A percentile compares a stretch with the other conserved stretches of the same genome.
Conservation (phyloP, 148 eudicot species). For the Polygonum aviculare region DNA sequence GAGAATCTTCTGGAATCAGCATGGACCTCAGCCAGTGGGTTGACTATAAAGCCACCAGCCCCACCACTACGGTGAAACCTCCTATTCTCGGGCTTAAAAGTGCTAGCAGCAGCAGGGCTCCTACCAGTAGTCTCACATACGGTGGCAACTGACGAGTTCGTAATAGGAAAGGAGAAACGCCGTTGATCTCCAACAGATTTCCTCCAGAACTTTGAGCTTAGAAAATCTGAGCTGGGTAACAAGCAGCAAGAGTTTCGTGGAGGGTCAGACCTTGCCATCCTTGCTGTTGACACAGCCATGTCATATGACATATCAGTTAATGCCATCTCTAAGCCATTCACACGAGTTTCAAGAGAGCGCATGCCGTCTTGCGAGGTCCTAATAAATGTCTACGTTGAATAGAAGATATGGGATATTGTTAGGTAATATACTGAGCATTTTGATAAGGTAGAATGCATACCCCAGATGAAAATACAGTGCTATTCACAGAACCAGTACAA, state of each 20-base stretch:
- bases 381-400: slow-evolving; percentile 51
- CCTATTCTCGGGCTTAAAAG: slow-evolving; percentile 21
- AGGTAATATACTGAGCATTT: slow-evolving; percentile 2
- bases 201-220: slow-evolving; percentile 78
- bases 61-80: slow-evolving; percentile 26
- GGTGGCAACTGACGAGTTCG: slow-evolving; percentile 20
- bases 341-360: slow-evolving; percentile 76
- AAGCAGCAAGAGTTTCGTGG: slow-evolving; percentile 55
- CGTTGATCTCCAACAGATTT: slow-evolving; percentile 35
- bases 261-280: slow-evolving; percentile 46
- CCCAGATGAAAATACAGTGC: neutral
- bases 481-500: neutral
- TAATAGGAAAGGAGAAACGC: slow-evolving; percentile 32
- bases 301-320: slow-evolving; percentile 83
- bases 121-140: slow-evolving; percentile 36
- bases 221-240: slow-evolving; percentile 69
- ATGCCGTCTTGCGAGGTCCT: slow-evolving; percentile 84
- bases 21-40: slow-evolving; percentile 66
- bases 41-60: slow-evolving; percentile 38
- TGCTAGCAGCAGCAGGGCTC: slow-evolving; percentile 12
- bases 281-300: slow-evolving; percentile 60
- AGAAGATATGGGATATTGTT: slow-evolving; percentile 2
- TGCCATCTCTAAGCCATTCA: slow-evolving; percentile 76
- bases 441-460: neutral
- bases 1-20: slow-evolving; percentile 26